Evolutionary conservation across 768 basidiomycete genomes (phyloP), one percentile per base, ranked within the genome.

Genomic region (Amanita thiersii): DNA sequence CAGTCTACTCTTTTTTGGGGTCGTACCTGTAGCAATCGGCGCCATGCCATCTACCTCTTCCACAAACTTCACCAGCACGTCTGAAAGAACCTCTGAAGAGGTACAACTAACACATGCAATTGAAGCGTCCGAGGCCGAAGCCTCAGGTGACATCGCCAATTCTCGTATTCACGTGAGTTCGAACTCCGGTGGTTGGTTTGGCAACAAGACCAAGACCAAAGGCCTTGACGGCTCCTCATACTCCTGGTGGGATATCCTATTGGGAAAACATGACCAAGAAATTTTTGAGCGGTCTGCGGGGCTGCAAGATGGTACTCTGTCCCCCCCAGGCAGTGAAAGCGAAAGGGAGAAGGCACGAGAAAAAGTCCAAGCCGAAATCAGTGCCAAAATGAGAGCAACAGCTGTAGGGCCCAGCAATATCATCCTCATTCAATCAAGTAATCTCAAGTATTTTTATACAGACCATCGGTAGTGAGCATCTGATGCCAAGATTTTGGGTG

Each of bases 401-500:
- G 80, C 80, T 5, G 75, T 65, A 46, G 39, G 55, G 49, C 6
- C 25, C 10, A 25, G 40, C 24, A 10, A 15, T 31, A 9, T 14
- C 11, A 18, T n/a, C n/a, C n/a, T n/a, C n/a, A n/a, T n/a, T n/a
- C n/a, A n/a, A n/a, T n/a, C n/a, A n/a, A n/a, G n/a, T n/a, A n/a
- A n/a, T 24, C 41, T 51, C 14, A n/a, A 46, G 26, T n/a, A 14
- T 40, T 14, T 14, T 46, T 26, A 15, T 14, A n/a, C 28, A 66
- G 64, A 60, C 79, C 24, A 69, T 82, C 17, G 81, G 84, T 10
- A 64, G 70, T 35, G 79, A 81, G 49, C 72, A 75, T 46, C 68
- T 79, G 47, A 83, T 87, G 79, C 87, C 88, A 2, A 69, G 85
- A 25, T 90, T 82, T 56, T 90, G 88, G 86, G 80, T 89, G 3